Base-by-base conservation (phyloP, 1,284 basidiomycete species). In the Trametes sp. region DNA sequence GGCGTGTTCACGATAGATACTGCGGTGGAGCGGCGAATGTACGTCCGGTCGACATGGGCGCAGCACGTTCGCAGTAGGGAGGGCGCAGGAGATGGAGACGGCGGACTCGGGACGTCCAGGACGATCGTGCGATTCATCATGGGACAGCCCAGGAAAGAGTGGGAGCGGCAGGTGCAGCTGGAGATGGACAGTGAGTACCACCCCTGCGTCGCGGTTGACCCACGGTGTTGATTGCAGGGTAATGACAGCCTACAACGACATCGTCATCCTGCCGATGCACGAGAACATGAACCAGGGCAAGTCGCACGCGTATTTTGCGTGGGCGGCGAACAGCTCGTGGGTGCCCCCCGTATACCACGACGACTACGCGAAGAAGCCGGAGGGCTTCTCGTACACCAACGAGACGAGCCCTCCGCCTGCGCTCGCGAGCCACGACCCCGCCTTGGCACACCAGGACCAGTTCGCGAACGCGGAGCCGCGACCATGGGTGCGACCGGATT, bases 271-370 rank as follows among this genome's bases (percentile, higher is more conserved):
- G 54, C 93, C 95, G 46, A 86, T 92, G 55, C 72, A 85, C 13
- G 96, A 98, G 77, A 97, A 97, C 76, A 96, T 97, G 94, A 96
- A 96, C 76, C 78, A 84, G 53, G 94, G 95, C 59, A 98, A 98
- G 77, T 91, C 90, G 4, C 84, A 93, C 71, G 85, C 89, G 21
- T 96, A 88, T 79, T 94, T 96, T 77, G 85, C 85, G 23, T 97
- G 95, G 95, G 95, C 97, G 5, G 87, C 94, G 41, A 86, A 90
- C 71, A 90, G 95, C 72, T 96, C 96, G 9, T 96, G 93, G 81
- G 94, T 98, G 1, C 97, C 97, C 36, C 91, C 92, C 24, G 75
- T 88, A 36, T 87, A 88, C 70, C 89, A 62, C 44, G 72, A 71
- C 57, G 56, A 64, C 52, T 71, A 69, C 58, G 55, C 64, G 33